These are phyloP conservation scores for Stromatinia cepivora DNA, from an alignment of 2,329 filamentous ascomycete genomes.

Conservation along the genomic window DNA sequence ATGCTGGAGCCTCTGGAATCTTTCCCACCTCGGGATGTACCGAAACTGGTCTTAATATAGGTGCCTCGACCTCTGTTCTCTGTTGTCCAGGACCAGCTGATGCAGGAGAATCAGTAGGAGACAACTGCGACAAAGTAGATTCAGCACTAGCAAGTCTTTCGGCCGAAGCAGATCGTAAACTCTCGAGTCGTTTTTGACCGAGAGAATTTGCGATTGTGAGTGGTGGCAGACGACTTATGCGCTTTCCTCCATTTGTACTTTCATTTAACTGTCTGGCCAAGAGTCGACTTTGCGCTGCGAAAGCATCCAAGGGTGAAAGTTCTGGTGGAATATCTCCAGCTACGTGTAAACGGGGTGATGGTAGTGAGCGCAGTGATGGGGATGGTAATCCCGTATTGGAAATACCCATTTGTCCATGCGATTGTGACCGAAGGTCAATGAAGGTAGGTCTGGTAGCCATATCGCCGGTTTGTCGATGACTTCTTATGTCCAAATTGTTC, in stretches of 20 bases:
- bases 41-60: conserved; percentile 62
- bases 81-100: conserved; percentile 44
- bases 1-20: conserved; percentile 26
- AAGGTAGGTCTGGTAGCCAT: conserved; percentile 39
- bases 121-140: conserved; percentile 25
- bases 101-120: conserved; percentile 38
- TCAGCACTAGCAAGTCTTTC: conserved; percentile 45
- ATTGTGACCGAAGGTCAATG: conserved; percentile 40
- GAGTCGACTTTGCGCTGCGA: conserved; percentile 86
- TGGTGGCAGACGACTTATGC: conserved; percentile 83
- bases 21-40: conserved; percentile 72
- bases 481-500: conserved; percentile 15
- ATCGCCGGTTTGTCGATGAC: conserved; percentile 12
- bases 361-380: conserved; percentile 32
- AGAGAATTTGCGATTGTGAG: conserved; percentile 81
- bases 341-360: conserved; percentile 72
- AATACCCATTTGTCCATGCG: conserved; percentile 34
- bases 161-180: conserved; percentile 73
- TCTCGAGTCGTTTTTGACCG: conserved; percentile 74
- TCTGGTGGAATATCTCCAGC: conserved; percentile 84
- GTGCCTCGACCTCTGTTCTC: conserved; percentile 55
- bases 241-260: conserved; percentile 68
- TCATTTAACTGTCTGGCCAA: conserved; percentile 86
- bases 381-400: conserved; percentile 31
- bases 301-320: conserved; percentile 90